These are phyloP conservation scores for Aspergillus sclerotioniger DNA, from an alignment of 495 filamentous ascomycete species.

Conservation along the genomic window DNA sequence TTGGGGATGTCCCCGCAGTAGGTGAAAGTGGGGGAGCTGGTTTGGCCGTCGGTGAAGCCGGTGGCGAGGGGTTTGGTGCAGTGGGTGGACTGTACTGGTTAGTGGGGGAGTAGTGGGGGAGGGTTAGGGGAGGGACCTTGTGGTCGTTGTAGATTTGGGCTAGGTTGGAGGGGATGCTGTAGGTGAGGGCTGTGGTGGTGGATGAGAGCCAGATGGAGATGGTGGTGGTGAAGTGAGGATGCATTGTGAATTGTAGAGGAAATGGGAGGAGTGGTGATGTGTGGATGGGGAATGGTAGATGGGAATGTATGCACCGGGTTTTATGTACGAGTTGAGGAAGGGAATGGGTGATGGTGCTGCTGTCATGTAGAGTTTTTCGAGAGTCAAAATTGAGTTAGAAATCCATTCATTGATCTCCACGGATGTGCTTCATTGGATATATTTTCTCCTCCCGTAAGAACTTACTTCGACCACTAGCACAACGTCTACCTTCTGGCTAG, in stretches of 20 bases:
- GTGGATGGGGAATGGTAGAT: too few relatives aligned
- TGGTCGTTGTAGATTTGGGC: conserved; percentile 29
- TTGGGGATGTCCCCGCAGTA: conserved; percentile 33
- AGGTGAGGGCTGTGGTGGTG: conserved; percentile 7
- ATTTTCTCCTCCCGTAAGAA: too few relatives aligned
- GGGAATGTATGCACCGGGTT: too few relatives aligned
- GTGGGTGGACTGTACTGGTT: conserved; percentile 14
- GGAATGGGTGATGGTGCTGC: too few relatives aligned
- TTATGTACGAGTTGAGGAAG: too few relatives aligned
- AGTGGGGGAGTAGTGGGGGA: not conserved
- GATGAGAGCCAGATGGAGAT: not conserved
- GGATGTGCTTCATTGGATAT: too few relatives aligned
- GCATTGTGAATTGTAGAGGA: not conserved
- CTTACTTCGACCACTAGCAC: too few relatives aligned
- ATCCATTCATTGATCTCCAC: too few relatives aligned
- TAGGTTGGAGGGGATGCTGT: conserved; percentile 30
- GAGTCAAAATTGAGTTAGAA: too few relatives aligned
- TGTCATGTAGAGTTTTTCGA: too few relatives aligned
- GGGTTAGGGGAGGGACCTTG: conserved; percentile 15
- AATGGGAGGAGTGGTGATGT: too few relatives aligned
- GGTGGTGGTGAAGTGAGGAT: not conserved
- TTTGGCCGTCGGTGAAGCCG: conserved; percentile 27
- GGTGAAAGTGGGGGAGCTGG: conserved; percentile 11
- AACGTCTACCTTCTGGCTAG: too few relatives aligned
- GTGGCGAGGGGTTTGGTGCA: conserved; percentile 25